phyloP scores from a whole-genome alignment of 1,139 yeast species.

The Scheffersomyces titani region DNA sequence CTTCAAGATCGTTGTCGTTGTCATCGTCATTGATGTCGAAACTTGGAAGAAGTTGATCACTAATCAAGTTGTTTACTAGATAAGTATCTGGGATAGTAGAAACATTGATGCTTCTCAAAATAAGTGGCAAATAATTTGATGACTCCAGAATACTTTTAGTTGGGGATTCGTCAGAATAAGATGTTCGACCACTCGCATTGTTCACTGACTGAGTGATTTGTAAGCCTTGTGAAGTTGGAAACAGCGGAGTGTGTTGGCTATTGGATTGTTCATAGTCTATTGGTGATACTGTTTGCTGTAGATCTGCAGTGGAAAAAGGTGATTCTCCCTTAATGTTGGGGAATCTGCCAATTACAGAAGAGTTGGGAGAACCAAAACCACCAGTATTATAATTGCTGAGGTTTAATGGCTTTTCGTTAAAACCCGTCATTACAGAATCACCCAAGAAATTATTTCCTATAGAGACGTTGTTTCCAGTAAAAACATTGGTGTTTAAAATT shows the following conservation, averaged over 20 bases:
- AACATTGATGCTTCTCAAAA: conserved; percentile 61
- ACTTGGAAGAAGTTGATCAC: conserved; percentile 15
- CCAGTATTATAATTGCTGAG: conserved; percentile 13
- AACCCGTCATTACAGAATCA: background rate
- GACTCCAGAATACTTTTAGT: conserved; percentile 28
- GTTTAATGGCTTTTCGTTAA: background rate
- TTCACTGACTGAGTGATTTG: conserved; percentile 5
- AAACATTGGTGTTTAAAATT: background rate
- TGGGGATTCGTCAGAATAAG: background rate
- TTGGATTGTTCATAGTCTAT: conserved; percentile 18
- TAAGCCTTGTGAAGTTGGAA: conserved; percentile 4
- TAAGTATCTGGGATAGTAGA: conserved; percentile 58
- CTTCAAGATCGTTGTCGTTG: conserved; percentile 34
- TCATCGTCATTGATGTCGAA: conserved; percentile 39
- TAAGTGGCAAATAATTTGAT: conserved; percentile 62
- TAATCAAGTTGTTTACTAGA: conserved; percentile 33
- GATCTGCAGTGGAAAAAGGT: conserved; percentile 27
- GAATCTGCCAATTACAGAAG: conserved; percentile 13
- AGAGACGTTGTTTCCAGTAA: background rate
- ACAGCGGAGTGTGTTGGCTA: conserved; percentile 1
- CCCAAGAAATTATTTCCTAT: background rate
- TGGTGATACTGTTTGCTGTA: conserved; percentile 20
- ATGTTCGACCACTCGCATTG: background rate
- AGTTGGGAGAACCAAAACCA: conserved; percentile 28
- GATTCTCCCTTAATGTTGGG: conserved; percentile 26